These are phyloP conservation scores for Kodamaea restingae DNA, from an alignment of 805 yeast species.

Conservation along the genomic window DNA sequence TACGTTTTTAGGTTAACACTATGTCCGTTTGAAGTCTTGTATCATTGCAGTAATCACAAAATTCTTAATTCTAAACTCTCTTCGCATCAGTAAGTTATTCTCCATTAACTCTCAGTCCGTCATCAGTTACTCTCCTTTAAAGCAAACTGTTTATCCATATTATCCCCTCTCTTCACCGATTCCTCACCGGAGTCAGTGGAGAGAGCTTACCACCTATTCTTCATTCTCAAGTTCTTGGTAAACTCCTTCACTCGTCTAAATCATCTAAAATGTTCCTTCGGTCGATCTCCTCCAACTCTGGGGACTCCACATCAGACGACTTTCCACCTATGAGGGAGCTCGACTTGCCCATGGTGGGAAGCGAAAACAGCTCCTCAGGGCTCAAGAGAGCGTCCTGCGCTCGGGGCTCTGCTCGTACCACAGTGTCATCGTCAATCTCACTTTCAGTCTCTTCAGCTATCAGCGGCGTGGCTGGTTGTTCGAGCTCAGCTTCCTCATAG, in stretches of 20 bases:
- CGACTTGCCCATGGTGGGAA: conserved; percentile 35
- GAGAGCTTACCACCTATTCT: no score
- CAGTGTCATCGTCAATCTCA: conserved; percentile 1
- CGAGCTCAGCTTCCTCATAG: conserved; percentile 7
- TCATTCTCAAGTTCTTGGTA: no score
- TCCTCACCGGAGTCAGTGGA: no score
- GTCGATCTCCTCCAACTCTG: conserved; percentile 6
- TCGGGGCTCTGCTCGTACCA: conserved; percentile 2
- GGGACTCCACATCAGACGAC: conserved; percentile 3
- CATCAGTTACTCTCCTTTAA: neutral
- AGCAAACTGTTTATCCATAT: neutral
- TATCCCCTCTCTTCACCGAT: neutral
- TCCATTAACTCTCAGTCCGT: neutral
- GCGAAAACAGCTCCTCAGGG: conserved; percentile 49
- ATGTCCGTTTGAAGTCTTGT: no score
- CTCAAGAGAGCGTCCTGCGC: conserved; percentile 4
- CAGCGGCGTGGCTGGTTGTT: neutral
- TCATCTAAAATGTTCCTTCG: conserved; percentile 8
- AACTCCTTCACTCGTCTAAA: conserved; percentile 1
- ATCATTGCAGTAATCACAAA: no score
- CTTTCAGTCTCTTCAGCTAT: neutral
- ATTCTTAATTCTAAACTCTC: no score
- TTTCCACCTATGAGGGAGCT: conserved; percentile 12
- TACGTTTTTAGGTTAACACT: no score
- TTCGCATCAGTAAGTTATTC: no score